These are phyloP conservation scores for Symbiotaphrina buchneri DNA, from an alignment of 495 filamentous ascomycete species.

Conservation along the genomic window DNA sequence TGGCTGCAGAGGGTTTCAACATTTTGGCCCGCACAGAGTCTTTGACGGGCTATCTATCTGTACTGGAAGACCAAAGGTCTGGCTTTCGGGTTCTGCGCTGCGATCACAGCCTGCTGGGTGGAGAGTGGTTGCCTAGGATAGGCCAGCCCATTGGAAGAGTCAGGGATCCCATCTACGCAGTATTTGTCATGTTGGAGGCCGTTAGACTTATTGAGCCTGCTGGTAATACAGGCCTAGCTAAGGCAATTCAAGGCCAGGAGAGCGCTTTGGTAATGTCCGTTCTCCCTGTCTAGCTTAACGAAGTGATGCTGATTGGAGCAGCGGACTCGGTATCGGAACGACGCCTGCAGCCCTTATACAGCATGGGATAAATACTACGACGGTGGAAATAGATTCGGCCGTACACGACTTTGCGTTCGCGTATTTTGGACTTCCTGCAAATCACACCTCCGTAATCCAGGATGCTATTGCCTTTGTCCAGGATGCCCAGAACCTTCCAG, in stretches of 20 bases:
- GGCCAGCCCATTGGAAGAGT: conserved; percentile 14
- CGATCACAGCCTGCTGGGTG: conserved; percentile 82
- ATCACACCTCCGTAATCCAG: conserved; percentile 60
- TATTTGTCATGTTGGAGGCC: conserved; percentile 85
- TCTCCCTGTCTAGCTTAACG: conserved; percentile 1
- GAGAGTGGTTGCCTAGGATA: conserved; percentile 50
- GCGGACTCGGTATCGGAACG: conserved; percentile 82
- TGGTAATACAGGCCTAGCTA: background rate
- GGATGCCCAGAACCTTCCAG: conserved; percentile 17
- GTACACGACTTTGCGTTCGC: conserved; percentile 61
- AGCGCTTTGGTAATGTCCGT: conserved; percentile 69
- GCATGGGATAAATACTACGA: conserved; percentile 77
- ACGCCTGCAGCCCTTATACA: conserved; percentile 65
- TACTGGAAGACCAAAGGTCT: conserved; percentile 47
- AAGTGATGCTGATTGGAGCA: conserved; percentile 14
- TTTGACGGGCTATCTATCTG: conserved; percentile 75
- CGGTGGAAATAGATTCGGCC: conserved; percentile 82
- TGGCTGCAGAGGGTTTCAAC: conserved; percentile 29
- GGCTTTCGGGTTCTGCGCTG: conserved; percentile 72
- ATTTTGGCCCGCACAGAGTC: conserved; percentile 66
- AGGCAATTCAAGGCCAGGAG: conserved; percentile 13
- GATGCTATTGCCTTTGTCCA: conserved; percentile 61
- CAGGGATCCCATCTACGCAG: conserved; percentile 73
- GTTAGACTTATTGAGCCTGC: conserved; percentile 52
- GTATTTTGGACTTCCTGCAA: conserved; percentile 60